Conservation (phyloP, 2,329 filamentous ascomycete genomes). For the Colletotrichum costaricense region DNA sequence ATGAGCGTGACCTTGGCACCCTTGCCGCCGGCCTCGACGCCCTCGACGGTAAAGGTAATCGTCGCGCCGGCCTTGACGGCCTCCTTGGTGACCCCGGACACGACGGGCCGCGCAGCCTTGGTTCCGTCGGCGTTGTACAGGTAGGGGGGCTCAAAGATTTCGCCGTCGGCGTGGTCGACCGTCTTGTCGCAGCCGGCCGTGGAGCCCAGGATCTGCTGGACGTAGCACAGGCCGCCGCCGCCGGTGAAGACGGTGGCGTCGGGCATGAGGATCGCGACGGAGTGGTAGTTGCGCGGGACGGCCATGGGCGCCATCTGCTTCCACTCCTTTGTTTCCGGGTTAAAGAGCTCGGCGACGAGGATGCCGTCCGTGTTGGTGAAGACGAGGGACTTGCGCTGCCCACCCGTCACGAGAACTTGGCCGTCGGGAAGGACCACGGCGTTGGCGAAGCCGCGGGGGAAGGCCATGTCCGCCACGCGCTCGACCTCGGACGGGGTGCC, state of each 20-base stretch:
- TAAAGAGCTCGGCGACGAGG: constrained; percentile 58
- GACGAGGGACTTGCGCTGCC: constrained; percentile 52
- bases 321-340: constrained; percentile 54
- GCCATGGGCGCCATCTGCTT: constrained; percentile 48
- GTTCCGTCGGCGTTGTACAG: constrained; percentile 59
- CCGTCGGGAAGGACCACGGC: constrained; percentile 61
- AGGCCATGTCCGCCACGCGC: constrained; percentile 46
- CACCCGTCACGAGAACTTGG: constrained; percentile 58
- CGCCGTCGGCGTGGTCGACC: constrained; percentile 63
- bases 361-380: constrained; percentile 57
- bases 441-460: constrained; percentile 56
- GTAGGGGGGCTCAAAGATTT: constrained; percentile 68
- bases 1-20: constrained; percentile 55
- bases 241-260: constrained; percentile 62
- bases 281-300: constrained; percentile 62
- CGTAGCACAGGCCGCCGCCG: constrained; percentile 64
- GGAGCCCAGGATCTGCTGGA: constrained; percentile 33
- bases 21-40: constrained; percentile 45
- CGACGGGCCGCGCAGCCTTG: constrained; percentile 53
- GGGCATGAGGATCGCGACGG: constrained; percentile 58
- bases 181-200: constrained; percentile 50
- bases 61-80: constrained; percentile 42
- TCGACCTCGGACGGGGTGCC: constrained; percentile 39
- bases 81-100: constrained; percentile 44
- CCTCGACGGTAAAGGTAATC: constrained; percentile 41